Base-by-base conservation (phyloP, 139 green algal species). In the Chlamydomonas sp. region DNA sequence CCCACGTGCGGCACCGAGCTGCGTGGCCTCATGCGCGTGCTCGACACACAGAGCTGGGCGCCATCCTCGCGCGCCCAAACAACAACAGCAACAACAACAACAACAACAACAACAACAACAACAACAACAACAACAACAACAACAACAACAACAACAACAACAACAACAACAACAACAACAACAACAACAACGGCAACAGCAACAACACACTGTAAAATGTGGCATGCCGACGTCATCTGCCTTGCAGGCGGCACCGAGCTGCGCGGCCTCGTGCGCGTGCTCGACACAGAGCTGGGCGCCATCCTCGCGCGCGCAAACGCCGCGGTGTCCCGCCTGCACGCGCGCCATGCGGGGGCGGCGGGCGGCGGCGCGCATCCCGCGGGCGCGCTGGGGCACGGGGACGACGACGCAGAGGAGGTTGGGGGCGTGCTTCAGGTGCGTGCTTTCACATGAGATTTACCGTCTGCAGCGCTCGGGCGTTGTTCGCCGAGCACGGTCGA, bases 191-290 rank as follows among this genome's bases (percentile, higher is more conserved):
- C 60, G 34, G 70, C 61, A 70, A 48, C 33, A 58, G 69, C 5
- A 2, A 50, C 47, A 69, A 2, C 36, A 26, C 4, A n/a, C n/a
- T n/a, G n/a, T n/a, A n/a, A n/a, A n/a, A n/a, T n/a, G n/a, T n/a
- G n/a, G n/a, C n/a, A n/a, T n/a, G n/a, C n/a, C n/a, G n/a, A n/a
- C n/a, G n/a, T n/a, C n/a, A n/a, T n/a, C n/a, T n/a, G n/a, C n/a
- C n/a, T n/a, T n/a, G 10, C 59, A 67, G 73, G 69, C n/a, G 85
- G 88, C 38, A 88, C 78, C 1, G 83, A 84, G 76, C 58, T 91
- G 60, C 87, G 77, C 3, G 62, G 73, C 10, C 79, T 94, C 60
- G 57, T 85, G 16, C 31, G 29, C 1, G 67, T 77, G 1, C 47
- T 90, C n/a, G 88, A 94, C 67, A 62, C 73, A 28, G 35, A 73